These are phyloP conservation scores for Alternaria angustiovoidea DNA, from an alignment of 2,329 filamentous ascomycete species.

Conservation along the genomic window DNA sequence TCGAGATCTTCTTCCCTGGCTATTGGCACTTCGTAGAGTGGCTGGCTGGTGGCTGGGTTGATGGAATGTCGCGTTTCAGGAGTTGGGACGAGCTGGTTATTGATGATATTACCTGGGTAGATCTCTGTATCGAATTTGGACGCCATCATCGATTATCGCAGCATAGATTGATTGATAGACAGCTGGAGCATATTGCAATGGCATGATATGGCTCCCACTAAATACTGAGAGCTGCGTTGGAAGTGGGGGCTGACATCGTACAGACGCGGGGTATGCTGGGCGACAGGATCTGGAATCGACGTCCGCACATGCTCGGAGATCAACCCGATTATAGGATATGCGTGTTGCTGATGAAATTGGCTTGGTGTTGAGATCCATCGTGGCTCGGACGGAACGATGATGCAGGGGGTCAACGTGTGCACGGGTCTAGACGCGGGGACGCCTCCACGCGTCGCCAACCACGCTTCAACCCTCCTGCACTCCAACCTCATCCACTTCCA, in stretches of 20 bases:
- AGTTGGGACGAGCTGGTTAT: conserved; percentile 55
- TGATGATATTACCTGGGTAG: conserved; percentile 56
- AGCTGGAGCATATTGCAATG: not conserved
- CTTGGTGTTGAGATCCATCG: not conserved
- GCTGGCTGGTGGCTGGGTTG: conserved; percentile 59
- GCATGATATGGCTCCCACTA: not conserved
- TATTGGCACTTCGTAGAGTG: conserved; percentile 59
- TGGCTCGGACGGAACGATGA: not conserved
- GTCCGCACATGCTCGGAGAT: not conserved
- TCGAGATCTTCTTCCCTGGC: conserved; percentile 59
- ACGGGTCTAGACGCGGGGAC: not conserved
- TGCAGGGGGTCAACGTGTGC: not conserved
- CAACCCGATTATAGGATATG: not conserved
- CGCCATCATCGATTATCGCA: not conserved
- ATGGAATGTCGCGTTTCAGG: conserved; percentile 55
- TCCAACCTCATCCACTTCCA: not conserved
- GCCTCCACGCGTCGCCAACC: not conserved
- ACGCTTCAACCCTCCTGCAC: not conserved
- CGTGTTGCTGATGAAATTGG: not conserved
- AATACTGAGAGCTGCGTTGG: not conserved
- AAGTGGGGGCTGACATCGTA: not conserved
- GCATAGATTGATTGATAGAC: too few species aligned
- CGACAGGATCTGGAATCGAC: not conserved
- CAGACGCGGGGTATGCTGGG: not conserved
- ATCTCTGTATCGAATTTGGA: conserved; percentile 11